Percentiles rank a stretch among this genome's conserved stretches.
These are phyloP conservation scores for Zychaea mexicana DNA, from an alignment of 371 early-diverging fungal genomes.

Conservation along the genomic window DNA sequence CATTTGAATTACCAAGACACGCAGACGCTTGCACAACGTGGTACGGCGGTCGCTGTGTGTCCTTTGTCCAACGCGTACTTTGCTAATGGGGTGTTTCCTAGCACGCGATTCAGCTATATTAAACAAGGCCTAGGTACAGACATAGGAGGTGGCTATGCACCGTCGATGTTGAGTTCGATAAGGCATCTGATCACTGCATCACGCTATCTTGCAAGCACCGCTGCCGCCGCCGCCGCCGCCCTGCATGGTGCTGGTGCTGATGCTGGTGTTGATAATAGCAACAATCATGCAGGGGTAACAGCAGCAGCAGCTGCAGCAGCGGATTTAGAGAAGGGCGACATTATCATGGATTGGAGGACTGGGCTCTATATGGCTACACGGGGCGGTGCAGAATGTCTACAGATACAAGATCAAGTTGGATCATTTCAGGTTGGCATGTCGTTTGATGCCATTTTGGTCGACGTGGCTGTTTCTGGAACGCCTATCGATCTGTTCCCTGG, in stretches of 20 bases:
- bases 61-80: slow-evolving; percentile 68
- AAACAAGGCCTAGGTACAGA: slow-evolving; percentile 72
- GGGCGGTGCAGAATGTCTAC: slow-evolving; percentile 7
- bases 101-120: slow-evolving; percentile 42
- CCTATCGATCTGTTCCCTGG: background rate
- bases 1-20: slow-evolving; percentile 57
- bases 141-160: slow-evolving; percentile 67
- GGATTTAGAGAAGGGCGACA: background rate
- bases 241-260: no score
- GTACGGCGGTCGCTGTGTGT: slow-evolving; percentile 65
- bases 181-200: slow-evolving; percentile 20
- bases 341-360: slow-evolving; percentile 6
- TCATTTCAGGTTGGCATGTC: background rate
- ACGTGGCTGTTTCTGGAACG: background rate
- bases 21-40: slow-evolving; percentile 32
- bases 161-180: slow-evolving; percentile 65
- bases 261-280: no score
- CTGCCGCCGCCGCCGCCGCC: no score
- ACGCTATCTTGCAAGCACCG: background rate
- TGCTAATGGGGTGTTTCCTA: slow-evolving; percentile 33
- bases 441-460: slow-evolving; percentile 10
- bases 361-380: slow-evolving; percentile 6
- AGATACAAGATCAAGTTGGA: background rate
- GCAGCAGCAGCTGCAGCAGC: background rate
- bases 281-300: no score